phyloP scores from a whole-genome alignment of 1,139 yeast genomes.

The Yamadazyma dendronema region DNA sequence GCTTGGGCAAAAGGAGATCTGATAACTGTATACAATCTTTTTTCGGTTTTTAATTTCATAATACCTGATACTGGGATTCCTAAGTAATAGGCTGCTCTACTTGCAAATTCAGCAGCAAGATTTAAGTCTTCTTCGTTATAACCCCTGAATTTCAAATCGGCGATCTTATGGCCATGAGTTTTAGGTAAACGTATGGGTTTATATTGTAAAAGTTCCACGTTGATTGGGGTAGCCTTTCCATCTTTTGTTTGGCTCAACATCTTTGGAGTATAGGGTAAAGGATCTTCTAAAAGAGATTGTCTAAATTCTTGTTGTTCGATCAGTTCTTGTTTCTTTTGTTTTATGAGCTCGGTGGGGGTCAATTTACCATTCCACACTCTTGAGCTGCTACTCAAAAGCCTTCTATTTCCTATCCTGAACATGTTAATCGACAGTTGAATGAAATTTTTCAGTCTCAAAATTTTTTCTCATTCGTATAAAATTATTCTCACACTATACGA shows the following conservation, averaged over 20 bases:
- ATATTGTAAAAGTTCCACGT: slow-evolving; percentile 77
- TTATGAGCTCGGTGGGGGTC: slow-evolving; percentile 33
- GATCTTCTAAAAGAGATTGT: slow-evolving; percentile 26
- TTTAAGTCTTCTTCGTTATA: slow-evolving; percentile 70
- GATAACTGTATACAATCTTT: slow-evolving; percentile 83
- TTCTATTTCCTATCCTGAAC: slow-evolving; percentile 1
- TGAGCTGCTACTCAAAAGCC: slow-evolving; percentile 2
- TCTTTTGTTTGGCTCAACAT: slow-evolving; percentile 28
- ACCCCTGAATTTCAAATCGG: slow-evolving; percentile 70
- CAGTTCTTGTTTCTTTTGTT: slow-evolving; percentile 25
- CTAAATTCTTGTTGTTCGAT: slow-evolving; percentile 31
- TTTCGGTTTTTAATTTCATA: slow-evolving; percentile 67
- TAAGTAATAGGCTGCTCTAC: slow-evolving; percentile 85
- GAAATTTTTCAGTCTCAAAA: neutral
- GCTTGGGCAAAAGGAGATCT: slow-evolving; percentile 94
- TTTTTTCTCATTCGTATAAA: neutral
- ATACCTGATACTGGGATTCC: slow-evolving; percentile 71
- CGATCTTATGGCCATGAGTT: slow-evolving; percentile 70
- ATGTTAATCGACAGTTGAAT: neutral
- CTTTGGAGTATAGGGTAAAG: slow-evolving; percentile 42
- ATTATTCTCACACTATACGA: neutral
- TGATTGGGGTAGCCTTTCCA: slow-evolving; percentile 69
- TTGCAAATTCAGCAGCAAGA: slow-evolving; percentile 79
- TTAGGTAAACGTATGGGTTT: slow-evolving; percentile 73
- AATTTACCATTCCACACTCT: slow-evolving; percentile 2